These are phyloP conservation scores for Dipteronia dyeriana DNA, from an alignment of 345 rosid genomes.

Conservation along the genomic window DNA sequence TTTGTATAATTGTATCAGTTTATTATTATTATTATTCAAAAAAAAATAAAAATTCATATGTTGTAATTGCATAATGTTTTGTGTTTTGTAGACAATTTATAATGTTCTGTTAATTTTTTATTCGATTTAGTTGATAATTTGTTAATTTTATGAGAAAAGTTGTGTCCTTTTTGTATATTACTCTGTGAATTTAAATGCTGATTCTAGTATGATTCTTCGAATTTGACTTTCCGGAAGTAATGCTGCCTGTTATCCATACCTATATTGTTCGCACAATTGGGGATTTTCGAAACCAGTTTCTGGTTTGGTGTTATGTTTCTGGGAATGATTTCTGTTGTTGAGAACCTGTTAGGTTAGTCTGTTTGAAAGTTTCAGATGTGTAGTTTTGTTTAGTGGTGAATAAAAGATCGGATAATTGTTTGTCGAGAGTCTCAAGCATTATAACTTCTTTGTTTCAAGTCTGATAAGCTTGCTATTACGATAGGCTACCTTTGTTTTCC, in stretches of 20 bases:
- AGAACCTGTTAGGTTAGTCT: neutral
- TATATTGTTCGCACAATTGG: neutral
- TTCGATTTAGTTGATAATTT: neutral
- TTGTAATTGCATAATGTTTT: neutral
- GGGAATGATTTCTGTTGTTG: neutral
- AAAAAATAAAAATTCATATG: too few species aligned
- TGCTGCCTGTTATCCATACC: neutral
- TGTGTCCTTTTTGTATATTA: neutral
- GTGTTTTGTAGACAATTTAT: neutral
- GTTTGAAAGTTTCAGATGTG: neutral
- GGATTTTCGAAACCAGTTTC: neutral
- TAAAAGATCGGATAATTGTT: neutral
- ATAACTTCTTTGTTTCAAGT: neutral
- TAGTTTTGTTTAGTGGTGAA: neutral
- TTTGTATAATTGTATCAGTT: neutral
- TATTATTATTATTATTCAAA: neutral
- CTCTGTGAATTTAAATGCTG: neutral
- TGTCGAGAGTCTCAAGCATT: neutral
- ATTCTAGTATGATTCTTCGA: neutral
- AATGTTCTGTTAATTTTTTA: neutral
- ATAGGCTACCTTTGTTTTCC: neutral
- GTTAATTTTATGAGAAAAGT: too few species aligned
- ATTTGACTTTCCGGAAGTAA: neutral
- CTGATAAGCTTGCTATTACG: neutral
- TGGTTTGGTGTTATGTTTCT: neutral